phyloP scores from a whole-genome alignment of 1,139 yeast genomes.

The Geotrichum armillariae region DNA sequence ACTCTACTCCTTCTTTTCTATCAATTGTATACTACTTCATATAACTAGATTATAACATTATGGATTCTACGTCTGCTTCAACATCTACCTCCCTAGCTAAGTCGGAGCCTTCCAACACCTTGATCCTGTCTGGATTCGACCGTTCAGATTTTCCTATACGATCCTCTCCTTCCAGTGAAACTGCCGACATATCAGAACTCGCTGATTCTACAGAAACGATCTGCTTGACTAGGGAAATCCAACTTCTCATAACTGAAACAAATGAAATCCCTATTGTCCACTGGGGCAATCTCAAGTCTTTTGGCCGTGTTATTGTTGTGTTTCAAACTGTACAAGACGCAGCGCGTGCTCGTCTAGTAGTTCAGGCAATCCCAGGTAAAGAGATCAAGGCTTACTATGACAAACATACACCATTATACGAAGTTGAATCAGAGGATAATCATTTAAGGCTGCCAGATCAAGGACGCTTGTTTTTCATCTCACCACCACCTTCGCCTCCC shows the following conservation, averaged over 20 bases:
- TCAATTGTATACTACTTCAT: too few species aligned
- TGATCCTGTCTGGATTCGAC: conserved; percentile 28
- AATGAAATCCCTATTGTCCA: conserved; percentile 27
- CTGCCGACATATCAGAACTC: conserved; percentile 11
- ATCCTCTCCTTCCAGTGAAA: background rate
- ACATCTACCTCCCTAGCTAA: background rate
- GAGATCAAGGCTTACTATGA: conserved; percentile 27
- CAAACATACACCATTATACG: conserved; percentile 28
- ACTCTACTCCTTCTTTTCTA: too few species aligned
- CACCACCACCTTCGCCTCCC: conserved; percentile 49
- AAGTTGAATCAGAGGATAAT: conserved; percentile 22
- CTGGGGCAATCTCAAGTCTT: conserved; percentile 40
- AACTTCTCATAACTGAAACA: conserved; percentile 3
- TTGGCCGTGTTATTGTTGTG: conserved; percentile 41
- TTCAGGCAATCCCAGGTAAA: conserved; percentile 16
- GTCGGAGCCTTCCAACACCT: conserved; percentile 27
- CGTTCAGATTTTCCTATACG: conserved; percentile 23
- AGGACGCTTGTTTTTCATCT: conserved; percentile 43
- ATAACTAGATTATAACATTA: too few species aligned
- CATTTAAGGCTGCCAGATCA: conserved; percentile 42
- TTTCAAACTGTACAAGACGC: conserved; percentile 35
- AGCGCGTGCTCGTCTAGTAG: conserved; percentile 27
- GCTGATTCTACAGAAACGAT: background rate
- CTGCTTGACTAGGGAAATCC: conserved; percentile 9
- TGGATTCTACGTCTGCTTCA: background rate